Evolutionary conservation across 176 grass and related monocot species (phyloP), one percentile per base, ranked within the genome.

Genomic region (Oryza rufipogon): DNA sequence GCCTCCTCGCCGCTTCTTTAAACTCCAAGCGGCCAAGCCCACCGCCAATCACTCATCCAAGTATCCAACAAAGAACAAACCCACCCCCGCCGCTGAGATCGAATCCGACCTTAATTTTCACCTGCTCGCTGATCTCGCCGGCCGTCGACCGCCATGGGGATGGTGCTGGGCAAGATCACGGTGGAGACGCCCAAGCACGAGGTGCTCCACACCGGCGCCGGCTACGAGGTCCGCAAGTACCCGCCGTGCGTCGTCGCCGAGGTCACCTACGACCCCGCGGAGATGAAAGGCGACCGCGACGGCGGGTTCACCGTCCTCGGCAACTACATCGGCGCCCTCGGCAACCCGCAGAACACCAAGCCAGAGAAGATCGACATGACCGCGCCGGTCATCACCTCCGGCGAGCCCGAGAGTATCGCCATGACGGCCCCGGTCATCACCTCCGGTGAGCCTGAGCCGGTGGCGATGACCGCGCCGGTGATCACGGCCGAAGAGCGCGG

Each of bases 181-280:
- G 96, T 89, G 58, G 96, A 98, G 91, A 95, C 85, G 49, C 96
- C 96, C 4, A 98, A 98, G 76, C 86, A 93, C 76, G 93, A 98
- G 72, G 86, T 98, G 78, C 25, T 95, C 75, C 87, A 88, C 85
- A 25, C 87, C 22, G 92, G 89, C 74, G 68, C 83, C 36, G 96
- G 94, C 84, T 98, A 98, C 80, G 96, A 98, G 96, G 90, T 98
- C 82, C 87, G 91, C 73, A 89, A 68, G 79, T 98, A 98, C 87
- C 76, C 87, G 11, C 82, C 89, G 10, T 89, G 87, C 67, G 86
- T 98, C 63, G 52, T 86, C 36, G 96, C 96, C 23, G 92, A 98
- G 91, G 87, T 87, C 82, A 95, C 91, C 41, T 98, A 98, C 90
- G 90, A 94, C 58, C 95, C 95, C 0, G 89, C 92, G 72, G 81